A percentile compares a stretch with the other conserved stretches of the same genome.
phyloP scores from a whole-genome alignment of 106 monocot genomes.

The Xerophyta viscosa region DNA sequence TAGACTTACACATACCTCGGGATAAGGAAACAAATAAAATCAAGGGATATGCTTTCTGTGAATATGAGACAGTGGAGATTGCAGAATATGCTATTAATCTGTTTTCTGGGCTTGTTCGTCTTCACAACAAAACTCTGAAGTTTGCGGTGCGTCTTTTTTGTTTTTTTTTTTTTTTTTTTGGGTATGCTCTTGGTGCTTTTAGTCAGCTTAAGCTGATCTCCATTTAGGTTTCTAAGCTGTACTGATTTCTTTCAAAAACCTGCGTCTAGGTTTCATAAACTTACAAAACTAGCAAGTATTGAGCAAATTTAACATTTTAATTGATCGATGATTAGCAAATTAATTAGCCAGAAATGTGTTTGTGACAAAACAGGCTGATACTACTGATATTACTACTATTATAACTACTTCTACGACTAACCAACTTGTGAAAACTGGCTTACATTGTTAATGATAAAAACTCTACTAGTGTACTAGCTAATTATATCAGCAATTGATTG shows the following conservation, averaged over 20 bases:
- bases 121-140: conserved; percentile 61
- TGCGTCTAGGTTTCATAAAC: too few relatives aligned
- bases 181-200: neutral
- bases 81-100: conserved; percentile 82
- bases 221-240: too few relatives aligned
- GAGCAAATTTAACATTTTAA: too few relatives aligned
- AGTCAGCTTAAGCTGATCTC: too few relatives aligned
- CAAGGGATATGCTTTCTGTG: conserved; percentile 85
- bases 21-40: conserved; percentile 73
- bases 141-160: conserved; percentile 69
- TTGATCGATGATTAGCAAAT: too few relatives aligned
- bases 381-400: too few relatives aligned
- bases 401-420: too few relatives aligned
- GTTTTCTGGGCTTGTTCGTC: conserved; percentile 84
- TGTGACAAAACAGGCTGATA: too few relatives aligned
- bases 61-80: conserved; percentile 87
- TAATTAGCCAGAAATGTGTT: too few relatives aligned
- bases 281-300: too few relatives aligned
- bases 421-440: neutral
- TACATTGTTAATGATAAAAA: neutral
- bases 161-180: conserved; percentile 4
- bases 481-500: neutral
- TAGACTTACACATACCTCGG: conserved; percentile 79
- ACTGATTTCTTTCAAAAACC: too few relatives aligned
- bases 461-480: neutral